phyloP scores from a whole-genome alignment of 75 land plant genomes.

The Cryptomeria japonica region DNA sequence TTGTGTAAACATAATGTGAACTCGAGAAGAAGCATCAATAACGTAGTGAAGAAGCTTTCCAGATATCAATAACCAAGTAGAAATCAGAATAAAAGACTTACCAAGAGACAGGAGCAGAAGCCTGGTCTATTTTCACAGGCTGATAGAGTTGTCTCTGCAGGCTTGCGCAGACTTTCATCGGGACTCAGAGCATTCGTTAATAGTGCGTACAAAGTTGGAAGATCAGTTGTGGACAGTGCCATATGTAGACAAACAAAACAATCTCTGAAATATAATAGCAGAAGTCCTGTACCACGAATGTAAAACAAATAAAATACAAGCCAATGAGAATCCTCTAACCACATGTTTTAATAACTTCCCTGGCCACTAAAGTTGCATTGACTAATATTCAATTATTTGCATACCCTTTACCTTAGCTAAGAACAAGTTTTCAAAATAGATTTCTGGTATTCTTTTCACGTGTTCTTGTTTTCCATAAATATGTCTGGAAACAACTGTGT shows the following conservation, averaged over 20 bases:
- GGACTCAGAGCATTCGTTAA: constrained; percentile 75
- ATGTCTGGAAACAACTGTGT: background rate
- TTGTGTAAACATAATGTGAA: background rate
- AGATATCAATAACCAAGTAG: background rate
- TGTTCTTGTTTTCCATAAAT: background rate
- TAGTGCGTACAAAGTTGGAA: constrained; percentile 70
- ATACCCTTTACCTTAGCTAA: background rate
- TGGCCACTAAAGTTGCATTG: background rate
- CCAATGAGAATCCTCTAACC: background rate
- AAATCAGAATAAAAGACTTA: constrained; percentile 20
- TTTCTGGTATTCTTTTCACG: background rate
- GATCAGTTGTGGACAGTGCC: constrained; percentile 84
- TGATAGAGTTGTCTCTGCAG: constrained; percentile 80
- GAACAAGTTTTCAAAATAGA: background rate
- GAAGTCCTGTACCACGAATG: background rate
- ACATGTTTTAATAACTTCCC: background rate
- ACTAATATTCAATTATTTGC: background rate
- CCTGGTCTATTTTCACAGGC: constrained; percentile 81
- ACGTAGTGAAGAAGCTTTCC: background rate
- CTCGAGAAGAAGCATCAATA: background rate
- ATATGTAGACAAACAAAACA: constrained; percentile 22
- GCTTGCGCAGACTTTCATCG: constrained; percentile 72
- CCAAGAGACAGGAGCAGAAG: constrained; percentile 96
- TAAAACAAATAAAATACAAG: background rate
- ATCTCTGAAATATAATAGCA: background rate